These are phyloP conservation scores for Wickerhamiella occidentalis DNA, from an alignment of 805 yeast genomes.

Conservation along the genomic window DNA sequence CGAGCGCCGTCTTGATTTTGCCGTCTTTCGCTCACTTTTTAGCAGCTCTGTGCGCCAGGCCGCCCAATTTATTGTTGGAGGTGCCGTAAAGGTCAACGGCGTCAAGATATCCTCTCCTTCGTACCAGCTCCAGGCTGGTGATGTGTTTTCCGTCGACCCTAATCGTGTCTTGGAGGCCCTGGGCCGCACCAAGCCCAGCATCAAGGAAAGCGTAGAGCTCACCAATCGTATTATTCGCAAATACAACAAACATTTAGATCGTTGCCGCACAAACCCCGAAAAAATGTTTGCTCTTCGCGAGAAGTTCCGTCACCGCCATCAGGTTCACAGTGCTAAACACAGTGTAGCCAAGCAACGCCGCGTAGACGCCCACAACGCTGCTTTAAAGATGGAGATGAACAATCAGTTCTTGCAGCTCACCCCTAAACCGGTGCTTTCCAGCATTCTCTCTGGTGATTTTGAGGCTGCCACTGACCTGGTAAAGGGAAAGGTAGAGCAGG, in stretches of 20 bases:
- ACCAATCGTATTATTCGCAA: slow-evolving; percentile 60
- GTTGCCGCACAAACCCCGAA: slow-evolving; percentile 45
- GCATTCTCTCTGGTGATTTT: slow-evolving; percentile 18
- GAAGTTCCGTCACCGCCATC: slow-evolving; percentile 20
- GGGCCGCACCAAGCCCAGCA: slow-evolving; percentile 73
- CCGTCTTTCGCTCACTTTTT: slow-evolving; percentile 82
- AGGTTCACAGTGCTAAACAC: slow-evolving; percentile 17
- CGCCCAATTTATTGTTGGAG: slow-evolving; percentile 68
- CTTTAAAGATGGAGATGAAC: slow-evolving; percentile 34
- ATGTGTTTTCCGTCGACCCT: slow-evolving; percentile 73
- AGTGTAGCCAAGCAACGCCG: slow-evolving; percentile 15
- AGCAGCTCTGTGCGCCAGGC: slow-evolving; percentile 93
- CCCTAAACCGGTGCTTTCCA: slow-evolving; percentile 27
- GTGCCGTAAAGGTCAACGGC: slow-evolving; percentile 80
- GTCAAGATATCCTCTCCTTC: slow-evolving; percentile 65
- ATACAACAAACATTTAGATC: slow-evolving; percentile 63
- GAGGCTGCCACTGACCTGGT: not conserved
- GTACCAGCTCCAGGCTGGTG: slow-evolving; percentile 69
- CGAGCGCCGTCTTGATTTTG: slow-evolving; percentile 82
- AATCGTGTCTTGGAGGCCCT: slow-evolving; percentile 73
- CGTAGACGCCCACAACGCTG: slow-evolving; percentile 36
- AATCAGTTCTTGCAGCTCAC: slow-evolving; percentile 25
- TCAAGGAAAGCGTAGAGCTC: slow-evolving; percentile 50
- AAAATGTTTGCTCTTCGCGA: slow-evolving; percentile 36
- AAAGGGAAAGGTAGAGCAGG: not conserved